Conservation (phyloP, 2,329 filamentous ascomycete genomes). For the Boeremia exigua region DNA sequence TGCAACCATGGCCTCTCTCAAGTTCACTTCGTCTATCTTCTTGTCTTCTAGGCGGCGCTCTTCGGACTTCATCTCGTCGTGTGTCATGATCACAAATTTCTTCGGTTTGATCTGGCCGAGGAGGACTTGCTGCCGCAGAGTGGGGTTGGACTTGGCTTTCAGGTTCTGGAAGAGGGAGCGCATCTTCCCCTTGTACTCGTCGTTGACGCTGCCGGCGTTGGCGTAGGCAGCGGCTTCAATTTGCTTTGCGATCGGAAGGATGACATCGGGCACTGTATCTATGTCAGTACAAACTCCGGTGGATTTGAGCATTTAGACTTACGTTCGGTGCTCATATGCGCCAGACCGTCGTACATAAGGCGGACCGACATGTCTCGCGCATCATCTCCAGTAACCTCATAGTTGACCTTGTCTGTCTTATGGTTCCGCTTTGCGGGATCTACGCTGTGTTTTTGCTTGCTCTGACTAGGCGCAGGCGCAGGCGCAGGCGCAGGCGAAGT, state of each 20-base stretch:
- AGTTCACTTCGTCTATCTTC: conserved; percentile 85
- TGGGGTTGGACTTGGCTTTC: conserved; percentile 86
- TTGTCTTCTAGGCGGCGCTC: conserved; percentile 78
- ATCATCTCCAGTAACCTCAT: conserved; percentile 74
- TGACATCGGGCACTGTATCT: conserved; percentile 61
- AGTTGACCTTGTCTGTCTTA: conserved; percentile 80
- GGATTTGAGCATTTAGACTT: conserved; percentile 26
- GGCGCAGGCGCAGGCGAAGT: too few relatives aligned
- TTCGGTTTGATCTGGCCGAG: conserved; percentile 73
- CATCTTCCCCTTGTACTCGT: conserved; percentile 85
- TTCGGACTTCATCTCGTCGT: conserved; percentile 88
- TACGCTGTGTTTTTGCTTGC: conserved; percentile 61
- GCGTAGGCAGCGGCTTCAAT: conserved; percentile 80
- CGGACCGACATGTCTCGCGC: conserved; percentile 86
- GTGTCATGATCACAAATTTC: conserved; percentile 82
- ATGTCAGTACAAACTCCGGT: conserved; percentile 14
- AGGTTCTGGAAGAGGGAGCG: conserved; percentile 93
- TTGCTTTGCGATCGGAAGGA: conserved; percentile 70
- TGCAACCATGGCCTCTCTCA: conserved; percentile 95
- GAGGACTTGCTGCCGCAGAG: conserved; percentile 78
- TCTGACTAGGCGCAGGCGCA: conserved; percentile 60
- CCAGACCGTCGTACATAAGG: conserved; percentile 92
- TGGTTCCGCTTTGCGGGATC: conserved; percentile 79
- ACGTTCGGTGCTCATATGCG: conserved; percentile 67
- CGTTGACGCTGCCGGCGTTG: conserved; percentile 70